Evolutionary conservation across 345 rosid species (phyloP), one percentile per base, ranked within the genome.

Genomic region (Populus davidiana): DNA sequence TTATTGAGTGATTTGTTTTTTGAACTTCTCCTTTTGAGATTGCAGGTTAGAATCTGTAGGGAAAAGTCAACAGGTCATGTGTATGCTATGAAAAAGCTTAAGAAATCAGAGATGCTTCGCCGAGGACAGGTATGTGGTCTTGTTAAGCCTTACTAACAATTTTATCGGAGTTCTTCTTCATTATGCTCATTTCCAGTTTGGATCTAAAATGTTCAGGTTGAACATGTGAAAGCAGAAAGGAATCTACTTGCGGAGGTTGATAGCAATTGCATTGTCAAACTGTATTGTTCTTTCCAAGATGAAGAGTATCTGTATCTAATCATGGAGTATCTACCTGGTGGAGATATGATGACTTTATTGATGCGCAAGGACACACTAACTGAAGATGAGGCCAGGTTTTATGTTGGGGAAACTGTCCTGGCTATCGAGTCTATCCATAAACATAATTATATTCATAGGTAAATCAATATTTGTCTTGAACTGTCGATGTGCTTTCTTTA

Each of bases 91-190:
- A 96, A 96, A 83, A 92, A 91, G 80, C 97, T 92, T 54, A 92
- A 89, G 84, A 92, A 92, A 81, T 89, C 97, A 8, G 99, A 95
- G 90, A 95, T 95, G 98, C 98, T 95, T 86, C 96, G 97, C 27
- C 87, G 99, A 85, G 99, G 99, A 86, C 99, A 95, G 62, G 79
- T 76, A 73, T 79, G 43, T 44, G 54, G 27, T 71, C 70, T 66
- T 18, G 13, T 79, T 74, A 31, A 36, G 27, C 56, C n/a, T 68
- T 35, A 65, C 18, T 0, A 38, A 18, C 33, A n/a, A 8, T 78
- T 49, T 63, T 73, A 47, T 41, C 62, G 64, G 67, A 31, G 5
- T 72, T 61, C 78, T 47, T 59, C n/a, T 62, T 36, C 71, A 36
- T 67, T 64, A 17, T 77, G n/a, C 67, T 83, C 39, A 72, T 75